phyloP scores from a whole-genome alignment of 257 asterid genomes.

The Prunella vulgaris region DNA sequence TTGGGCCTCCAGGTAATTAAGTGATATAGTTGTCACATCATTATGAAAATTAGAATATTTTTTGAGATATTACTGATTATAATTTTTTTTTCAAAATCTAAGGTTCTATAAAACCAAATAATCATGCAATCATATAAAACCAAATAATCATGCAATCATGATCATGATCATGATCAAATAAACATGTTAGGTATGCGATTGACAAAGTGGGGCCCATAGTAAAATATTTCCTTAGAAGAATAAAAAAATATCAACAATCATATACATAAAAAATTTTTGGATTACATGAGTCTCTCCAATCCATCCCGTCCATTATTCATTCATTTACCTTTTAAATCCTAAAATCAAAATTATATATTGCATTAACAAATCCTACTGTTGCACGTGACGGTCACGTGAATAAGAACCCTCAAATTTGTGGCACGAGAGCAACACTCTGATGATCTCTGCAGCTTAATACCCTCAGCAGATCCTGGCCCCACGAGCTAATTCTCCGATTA shows the following conservation, averaged over 20 bases:
- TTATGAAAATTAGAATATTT: too few species aligned
- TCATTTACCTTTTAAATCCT: background rate
- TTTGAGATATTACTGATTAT: too few species aligned
- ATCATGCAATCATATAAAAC: too few species aligned
- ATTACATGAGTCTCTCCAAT: background rate
- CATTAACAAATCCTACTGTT: background rate
- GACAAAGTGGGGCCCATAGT: background rate
- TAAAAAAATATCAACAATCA: background rate
- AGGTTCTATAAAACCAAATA: too few species aligned
- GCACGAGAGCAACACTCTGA: conserved; percentile 39
- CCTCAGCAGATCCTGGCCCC: conserved; percentile 42
- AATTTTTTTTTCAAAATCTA: too few species aligned
- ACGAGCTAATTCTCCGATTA: conserved; percentile 31
- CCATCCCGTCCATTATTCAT: background rate
- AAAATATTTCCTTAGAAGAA: background rate
- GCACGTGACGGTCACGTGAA: conserved; percentile 11
- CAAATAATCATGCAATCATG: background rate
- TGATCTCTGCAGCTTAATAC: conserved; percentile 48
- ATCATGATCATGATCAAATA: too few species aligned
- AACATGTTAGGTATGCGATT: background rate
- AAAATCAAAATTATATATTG: background rate
- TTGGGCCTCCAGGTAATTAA: too few species aligned
- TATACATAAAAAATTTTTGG: background rate
- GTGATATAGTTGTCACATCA: too few species aligned
- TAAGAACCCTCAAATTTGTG: background rate